Percentiles rank a stretch among this genome's conserved stretches.
Conservation (phyloP, 768 basidiomycete species). For the Termitomyces sp. region DNA sequence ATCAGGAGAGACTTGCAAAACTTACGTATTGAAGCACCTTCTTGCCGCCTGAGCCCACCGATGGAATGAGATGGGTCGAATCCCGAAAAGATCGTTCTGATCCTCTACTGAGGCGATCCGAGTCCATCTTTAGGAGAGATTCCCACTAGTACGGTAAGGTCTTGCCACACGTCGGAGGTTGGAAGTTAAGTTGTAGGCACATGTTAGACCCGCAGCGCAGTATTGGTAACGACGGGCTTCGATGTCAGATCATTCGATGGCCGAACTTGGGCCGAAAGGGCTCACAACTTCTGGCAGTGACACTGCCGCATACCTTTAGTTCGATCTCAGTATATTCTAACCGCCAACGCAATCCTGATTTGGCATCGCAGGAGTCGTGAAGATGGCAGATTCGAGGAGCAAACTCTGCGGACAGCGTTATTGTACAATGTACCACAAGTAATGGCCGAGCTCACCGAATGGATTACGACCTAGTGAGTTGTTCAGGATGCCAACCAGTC, state of each 20-base stretch:
- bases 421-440: not conserved
- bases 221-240: not conserved
- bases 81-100: constrained; percentile 39
- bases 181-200: not conserved
- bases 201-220: not conserved
- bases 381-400: not conserved
- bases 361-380: not conserved
- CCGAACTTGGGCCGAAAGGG: not conserved
- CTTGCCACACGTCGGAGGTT: not conserved
- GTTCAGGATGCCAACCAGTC: no score
- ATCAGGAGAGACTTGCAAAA: not conserved
- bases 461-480: no score
- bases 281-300: not conserved
- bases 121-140: constrained; percentile 1
- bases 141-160: not conserved
- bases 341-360: not conserved
- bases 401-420: not conserved
- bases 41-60: constrained; percentile 32
- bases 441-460: no score
- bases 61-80: constrained; percentile 49
- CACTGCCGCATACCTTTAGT: no score
- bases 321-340: no score
- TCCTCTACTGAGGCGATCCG: constrained; percentile 3
- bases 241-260: constrained; percentile 1
- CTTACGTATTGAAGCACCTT: constrained; percentile 45